These are phyloP conservation scores for Yueomyces sp. DNA, from an alignment of 1,139 yeast species.

Conservation along the genomic window DNA sequence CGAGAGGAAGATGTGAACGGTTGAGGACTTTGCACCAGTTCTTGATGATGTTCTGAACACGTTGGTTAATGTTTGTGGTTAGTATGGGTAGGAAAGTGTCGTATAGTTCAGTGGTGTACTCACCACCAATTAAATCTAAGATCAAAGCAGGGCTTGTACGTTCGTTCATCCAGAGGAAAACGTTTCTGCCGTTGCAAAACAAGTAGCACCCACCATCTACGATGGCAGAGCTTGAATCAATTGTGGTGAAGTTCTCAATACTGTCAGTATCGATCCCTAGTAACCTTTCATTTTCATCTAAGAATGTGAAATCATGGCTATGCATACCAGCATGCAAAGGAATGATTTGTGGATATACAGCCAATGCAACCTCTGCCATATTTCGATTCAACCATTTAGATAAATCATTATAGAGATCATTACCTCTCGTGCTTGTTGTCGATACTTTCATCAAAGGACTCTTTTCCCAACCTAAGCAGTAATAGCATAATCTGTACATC, in stretches of 20 bases:
- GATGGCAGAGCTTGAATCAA: constrained; percentile 14
- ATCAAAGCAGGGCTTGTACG: constrained; percentile 56
- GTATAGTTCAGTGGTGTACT: constrained; percentile 33
- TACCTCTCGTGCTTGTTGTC: constrained; percentile 35
- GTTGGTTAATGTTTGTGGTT: constrained; percentile 56
- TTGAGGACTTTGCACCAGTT: constrained; percentile 20
- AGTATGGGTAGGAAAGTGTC: constrained; percentile 44
- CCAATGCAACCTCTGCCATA: constrained; percentile 46
- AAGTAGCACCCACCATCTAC: constrained; percentile 62
- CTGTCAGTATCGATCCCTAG: constrained; percentile 30
- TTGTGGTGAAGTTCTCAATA: constrained; percentile 30
- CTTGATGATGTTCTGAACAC: constrained; percentile 49
- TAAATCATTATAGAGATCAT: constrained; percentile 48
- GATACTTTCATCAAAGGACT: constrained; percentile 47
- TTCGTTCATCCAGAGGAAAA: constrained; percentile 60
- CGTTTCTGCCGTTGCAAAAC: constrained; percentile 53
- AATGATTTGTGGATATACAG: constrained; percentile 70
- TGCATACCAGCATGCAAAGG: constrained; percentile 53
- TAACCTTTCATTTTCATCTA: constrained; percentile 32
- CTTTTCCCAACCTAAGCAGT: constrained; percentile 58
- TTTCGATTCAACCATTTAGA: constrained; percentile 45
- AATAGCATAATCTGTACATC: constrained; percentile 58
- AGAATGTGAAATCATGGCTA: constrained; percentile 40
- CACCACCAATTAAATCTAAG: constrained; percentile 63
- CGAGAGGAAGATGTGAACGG: constrained; percentile 14